phyloP scores from a whole-genome alignment of 108 stramenopile genomes.

The Mediolabrus comicus region DNA sequence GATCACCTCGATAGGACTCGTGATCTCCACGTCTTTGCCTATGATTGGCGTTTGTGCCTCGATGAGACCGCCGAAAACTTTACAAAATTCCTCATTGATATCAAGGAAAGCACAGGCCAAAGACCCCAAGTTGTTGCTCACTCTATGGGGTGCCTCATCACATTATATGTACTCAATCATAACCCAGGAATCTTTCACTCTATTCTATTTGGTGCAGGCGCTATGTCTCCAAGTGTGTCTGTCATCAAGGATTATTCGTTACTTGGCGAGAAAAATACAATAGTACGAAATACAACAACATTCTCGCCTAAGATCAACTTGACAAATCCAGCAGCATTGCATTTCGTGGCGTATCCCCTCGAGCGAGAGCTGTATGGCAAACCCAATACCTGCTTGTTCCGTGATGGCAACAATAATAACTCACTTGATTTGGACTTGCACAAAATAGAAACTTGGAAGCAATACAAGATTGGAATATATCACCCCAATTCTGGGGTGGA shows the following conservation, averaged over 20 bases:
- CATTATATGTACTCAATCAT: slow-evolving; percentile 8
- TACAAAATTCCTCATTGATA: neutral
- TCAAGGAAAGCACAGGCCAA: neutral
- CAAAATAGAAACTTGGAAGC: neutral
- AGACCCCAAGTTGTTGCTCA: slow-evolving; percentile 15
- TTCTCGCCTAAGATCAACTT: neutral
- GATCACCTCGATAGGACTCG: slow-evolving; percentile 2
- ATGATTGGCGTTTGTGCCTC: slow-evolving; percentile 14
- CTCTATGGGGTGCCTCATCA: slow-evolving; percentile 16
- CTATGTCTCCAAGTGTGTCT: neutral
- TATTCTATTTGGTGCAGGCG: neutral
- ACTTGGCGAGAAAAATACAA: neutral
- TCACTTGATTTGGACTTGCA: slow-evolving; percentile 6
- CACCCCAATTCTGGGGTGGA: slow-evolving; percentile 7
- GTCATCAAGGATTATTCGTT: neutral
- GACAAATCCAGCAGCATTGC: neutral
- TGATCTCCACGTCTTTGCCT: slow-evolving; percentile 13
- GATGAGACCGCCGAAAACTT: slow-evolving; percentile 12
- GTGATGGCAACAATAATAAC: neutral
- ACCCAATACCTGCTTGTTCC: neutral
- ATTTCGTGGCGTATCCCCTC: neutral
- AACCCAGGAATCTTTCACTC: slow-evolving; percentile 6
- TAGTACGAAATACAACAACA: neutral
- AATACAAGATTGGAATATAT: slow-evolving; percentile 9
- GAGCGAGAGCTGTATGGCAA: neutral